phyloP scores from a whole-genome alignment of 345 rosid species.

The Angophora floribunda region DNA sequence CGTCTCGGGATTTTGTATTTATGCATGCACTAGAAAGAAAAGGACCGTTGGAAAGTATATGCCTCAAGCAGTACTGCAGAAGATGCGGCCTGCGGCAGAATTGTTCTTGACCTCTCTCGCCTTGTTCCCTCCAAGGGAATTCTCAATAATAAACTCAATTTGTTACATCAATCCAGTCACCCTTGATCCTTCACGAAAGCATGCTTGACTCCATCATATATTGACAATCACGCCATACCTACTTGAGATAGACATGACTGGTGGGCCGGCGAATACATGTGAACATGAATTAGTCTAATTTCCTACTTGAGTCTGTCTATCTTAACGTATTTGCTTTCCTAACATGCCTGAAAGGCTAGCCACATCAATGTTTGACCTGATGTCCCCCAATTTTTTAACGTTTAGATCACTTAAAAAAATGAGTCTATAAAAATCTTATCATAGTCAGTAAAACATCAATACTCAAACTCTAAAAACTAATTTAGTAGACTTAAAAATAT shows the following conservation, averaged over 20 bases:
- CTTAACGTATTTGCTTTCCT: neutral
- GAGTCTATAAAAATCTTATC: neutral
- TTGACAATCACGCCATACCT: neutral
- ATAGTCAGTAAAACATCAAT: neutral
- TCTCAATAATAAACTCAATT: neutral
- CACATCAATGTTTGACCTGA: accelerated
- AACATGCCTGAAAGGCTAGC: accelerated
- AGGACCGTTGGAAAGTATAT: neutral
- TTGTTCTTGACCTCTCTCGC: neutral
- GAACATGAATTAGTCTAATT: too few species aligned
- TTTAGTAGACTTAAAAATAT: neutral
- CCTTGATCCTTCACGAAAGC: neutral
- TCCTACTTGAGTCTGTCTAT: neutral
- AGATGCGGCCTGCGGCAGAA: neutral
- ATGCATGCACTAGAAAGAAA: neutral
- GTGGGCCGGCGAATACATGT: neutral
- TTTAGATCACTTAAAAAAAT: neutral
- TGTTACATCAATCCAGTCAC: neutral
- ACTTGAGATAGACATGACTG: neutral
- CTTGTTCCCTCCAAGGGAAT: neutral
- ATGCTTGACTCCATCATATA: neutral
- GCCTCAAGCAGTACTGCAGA: neutral
- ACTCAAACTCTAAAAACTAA: neutral
- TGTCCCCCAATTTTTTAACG: accelerated
- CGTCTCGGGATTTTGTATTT: neutral